Evolutionary conservation across 1,139 yeast genomes (phyloP).

Genomic region (Zygosaccharomyces pseudobailii): DNA sequence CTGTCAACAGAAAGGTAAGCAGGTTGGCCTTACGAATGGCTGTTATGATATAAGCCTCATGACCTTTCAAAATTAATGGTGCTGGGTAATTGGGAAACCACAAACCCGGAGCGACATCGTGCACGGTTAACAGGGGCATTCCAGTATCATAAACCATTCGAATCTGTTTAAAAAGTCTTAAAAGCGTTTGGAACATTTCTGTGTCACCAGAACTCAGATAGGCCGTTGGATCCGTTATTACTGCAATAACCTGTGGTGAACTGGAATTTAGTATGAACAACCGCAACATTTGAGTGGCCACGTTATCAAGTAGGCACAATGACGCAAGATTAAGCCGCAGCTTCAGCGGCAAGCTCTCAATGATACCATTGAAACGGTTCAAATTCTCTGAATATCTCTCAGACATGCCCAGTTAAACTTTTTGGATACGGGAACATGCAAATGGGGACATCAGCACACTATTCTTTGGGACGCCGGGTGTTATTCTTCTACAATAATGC

Average conservation of each 20-base stretch:
- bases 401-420: conserved; percentile 4
- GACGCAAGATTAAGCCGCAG: conserved; percentile 26
- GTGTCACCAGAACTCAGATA: conserved; percentile 44
- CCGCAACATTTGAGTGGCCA: conserved; percentile 29
- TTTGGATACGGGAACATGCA: neutral
- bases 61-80: conserved; percentile 52
- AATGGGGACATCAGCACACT: neutral
- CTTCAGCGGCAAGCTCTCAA: conserved; percentile 25
- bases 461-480: conserved; percentile 8
- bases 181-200: conserved; percentile 66
- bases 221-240: conserved; percentile 17
- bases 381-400: conserved; percentile 15
- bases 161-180: conserved; percentile 71
- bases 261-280: conserved; percentile 26
- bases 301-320: conserved; percentile 26
- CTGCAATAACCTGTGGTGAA: conserved; percentile 25
- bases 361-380: conserved; percentile 22
- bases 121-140: conserved; percentile 57
- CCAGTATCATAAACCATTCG: conserved; percentile 58
- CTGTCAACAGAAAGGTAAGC: conserved; percentile 81
- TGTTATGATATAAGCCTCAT: conserved; percentile 56
- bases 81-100: conserved; percentile 62
- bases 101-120: conserved; percentile 52
- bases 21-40: conserved; percentile 78
- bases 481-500: neutral